Evolutionary conservation across 2,329 filamentous ascomycete species (phyloP).

Genomic region (Aspergillus sojae): DNA sequence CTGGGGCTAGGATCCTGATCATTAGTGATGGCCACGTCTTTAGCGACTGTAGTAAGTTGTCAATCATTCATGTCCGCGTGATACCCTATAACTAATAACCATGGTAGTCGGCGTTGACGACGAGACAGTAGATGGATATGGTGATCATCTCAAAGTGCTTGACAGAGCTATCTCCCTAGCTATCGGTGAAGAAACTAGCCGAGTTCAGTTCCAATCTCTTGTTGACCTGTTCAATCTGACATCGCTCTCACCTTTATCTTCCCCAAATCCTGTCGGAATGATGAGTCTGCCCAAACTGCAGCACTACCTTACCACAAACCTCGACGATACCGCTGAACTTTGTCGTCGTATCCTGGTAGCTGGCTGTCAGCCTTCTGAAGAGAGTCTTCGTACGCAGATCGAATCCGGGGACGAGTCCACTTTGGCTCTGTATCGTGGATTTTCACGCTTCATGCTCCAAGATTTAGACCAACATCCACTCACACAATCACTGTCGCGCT

Average conservation of each 20-base stretch:
- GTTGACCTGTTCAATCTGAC: slow-evolving; percentile 6
- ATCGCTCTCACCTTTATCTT: neutral
- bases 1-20: slow-evolving; percentile 41
- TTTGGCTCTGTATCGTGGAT: slow-evolving; percentile 37
- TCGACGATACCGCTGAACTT: neutral
- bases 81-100: neutral
- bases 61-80: neutral
- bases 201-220: slow-evolving; percentile 6
- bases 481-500: slow-evolving; percentile 27
- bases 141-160: slow-evolving; percentile 41
- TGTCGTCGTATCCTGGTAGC: neutral
- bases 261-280: neutral
- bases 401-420: slow-evolving; percentile 30
- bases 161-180: slow-evolving; percentile 26
- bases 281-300: neutral
- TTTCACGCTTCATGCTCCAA: slow-evolving; percentile 43
- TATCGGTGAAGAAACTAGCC: neutral
- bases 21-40: slow-evolving; percentile 48
- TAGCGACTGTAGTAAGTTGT: slow-evolving; percentile 44
- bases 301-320: neutral
- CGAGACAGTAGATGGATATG: slow-evolving; percentile 44
- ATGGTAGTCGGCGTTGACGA: slow-evolving; percentile 47
- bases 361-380: slow-evolving; percentile 3
- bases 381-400: slow-evolving; percentile 31
- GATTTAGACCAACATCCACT: slow-evolving; percentile 27